phyloP scores from a whole-genome alignment of 306 rosid species.

The Prunus mongolica region DNA sequence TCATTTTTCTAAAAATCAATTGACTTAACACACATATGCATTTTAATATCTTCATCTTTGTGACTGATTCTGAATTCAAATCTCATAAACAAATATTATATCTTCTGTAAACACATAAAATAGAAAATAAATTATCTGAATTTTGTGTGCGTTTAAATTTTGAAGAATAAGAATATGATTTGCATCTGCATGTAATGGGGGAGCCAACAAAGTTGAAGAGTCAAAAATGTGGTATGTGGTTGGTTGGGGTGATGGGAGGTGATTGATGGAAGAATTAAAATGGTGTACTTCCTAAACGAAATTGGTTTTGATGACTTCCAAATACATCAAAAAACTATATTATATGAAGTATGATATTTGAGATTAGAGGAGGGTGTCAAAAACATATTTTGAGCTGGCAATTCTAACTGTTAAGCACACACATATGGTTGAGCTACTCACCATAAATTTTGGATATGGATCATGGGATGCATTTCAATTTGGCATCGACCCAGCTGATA shows the following conservation, averaged over 20 bases:
- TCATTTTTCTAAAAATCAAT: rapidly evolving
- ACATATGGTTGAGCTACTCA: slow-evolving; percentile 15
- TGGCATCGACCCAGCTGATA: neutral
- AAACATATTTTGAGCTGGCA: neutral
- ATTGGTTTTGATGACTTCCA: neutral
- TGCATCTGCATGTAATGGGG: too few relatives aligned
- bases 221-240: too few relatives aligned
- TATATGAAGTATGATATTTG: neutral
- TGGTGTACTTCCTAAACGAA: neutral
- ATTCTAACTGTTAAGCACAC: neutral
- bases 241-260: neutral
- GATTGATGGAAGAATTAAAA: neutral
- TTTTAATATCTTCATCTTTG: too few relatives aligned
- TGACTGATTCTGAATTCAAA: too few relatives aligned
- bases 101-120: too few relatives aligned
- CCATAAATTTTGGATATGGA: neutral
- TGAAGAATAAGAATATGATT: too few relatives aligned
- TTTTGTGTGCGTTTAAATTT: too few relatives aligned
- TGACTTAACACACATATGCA: rapidly evolving
- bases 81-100: too few relatives aligned
- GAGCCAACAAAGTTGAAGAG: too few relatives aligned
- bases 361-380: neutral
- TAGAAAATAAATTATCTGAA: too few relatives aligned
- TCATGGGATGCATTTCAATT: neutral
- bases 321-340: neutral